Evolutionary conservation across 441 rosid genomes (phyloP).

Genomic region (Capsella rubella): DNA sequence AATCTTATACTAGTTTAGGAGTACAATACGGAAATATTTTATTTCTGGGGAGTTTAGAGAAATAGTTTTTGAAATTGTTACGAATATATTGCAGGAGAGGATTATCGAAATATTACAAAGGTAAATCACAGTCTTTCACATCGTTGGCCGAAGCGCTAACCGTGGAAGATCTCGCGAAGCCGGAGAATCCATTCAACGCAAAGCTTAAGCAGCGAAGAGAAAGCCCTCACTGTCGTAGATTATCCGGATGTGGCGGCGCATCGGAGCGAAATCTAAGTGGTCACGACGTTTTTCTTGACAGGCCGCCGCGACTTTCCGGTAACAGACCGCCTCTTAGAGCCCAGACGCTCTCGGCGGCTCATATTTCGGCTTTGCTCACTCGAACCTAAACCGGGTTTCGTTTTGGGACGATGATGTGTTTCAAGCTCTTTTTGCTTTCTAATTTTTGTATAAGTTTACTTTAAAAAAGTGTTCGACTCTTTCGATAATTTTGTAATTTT

Average conservation of each 20-base stretch:
- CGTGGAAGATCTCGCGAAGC: slow-evolving; percentile 49
- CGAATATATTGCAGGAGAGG: slow-evolving; percentile 41
- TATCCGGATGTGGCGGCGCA: slow-evolving; percentile 40
- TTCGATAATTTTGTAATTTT: slow-evolving; percentile 18
- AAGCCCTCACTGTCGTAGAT: slow-evolving; percentile 35
- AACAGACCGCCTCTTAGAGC: slow-evolving; percentile 37
- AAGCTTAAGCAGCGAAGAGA: slow-evolving; percentile 47
- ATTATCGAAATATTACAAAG: slow-evolving; percentile 50
- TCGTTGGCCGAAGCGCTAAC: slow-evolving; percentile 37
- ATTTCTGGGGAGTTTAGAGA: not conserved
- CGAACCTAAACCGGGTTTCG: slow-evolving; percentile 26
- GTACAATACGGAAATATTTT: not conserved
- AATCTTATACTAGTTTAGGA: not conserved
- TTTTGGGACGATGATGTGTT: slow-evolving; percentile 23
- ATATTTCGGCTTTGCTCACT: slow-evolving; percentile 42
- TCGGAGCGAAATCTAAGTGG: slow-evolving; percentile 31
- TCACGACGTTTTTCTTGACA: slow-evolving; percentile 30
- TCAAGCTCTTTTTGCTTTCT: not conserved
- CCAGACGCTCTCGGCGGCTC: slow-evolving; percentile 47
- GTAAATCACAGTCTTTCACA: slow-evolving; percentile 52
- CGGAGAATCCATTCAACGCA: slow-evolving; percentile 49
- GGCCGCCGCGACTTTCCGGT: slow-evolving; percentile 41
- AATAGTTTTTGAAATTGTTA: not conserved
- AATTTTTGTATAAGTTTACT: slow-evolving; percentile 11
- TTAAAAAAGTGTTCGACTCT: not conserved